A percentile compares a stretch with the other conserved stretches of the same genome.
These are phyloP conservation scores for Solanum bulbocastanum DNA, from an alignment of 257 asterid species.

Conservation along the genomic window DNA sequence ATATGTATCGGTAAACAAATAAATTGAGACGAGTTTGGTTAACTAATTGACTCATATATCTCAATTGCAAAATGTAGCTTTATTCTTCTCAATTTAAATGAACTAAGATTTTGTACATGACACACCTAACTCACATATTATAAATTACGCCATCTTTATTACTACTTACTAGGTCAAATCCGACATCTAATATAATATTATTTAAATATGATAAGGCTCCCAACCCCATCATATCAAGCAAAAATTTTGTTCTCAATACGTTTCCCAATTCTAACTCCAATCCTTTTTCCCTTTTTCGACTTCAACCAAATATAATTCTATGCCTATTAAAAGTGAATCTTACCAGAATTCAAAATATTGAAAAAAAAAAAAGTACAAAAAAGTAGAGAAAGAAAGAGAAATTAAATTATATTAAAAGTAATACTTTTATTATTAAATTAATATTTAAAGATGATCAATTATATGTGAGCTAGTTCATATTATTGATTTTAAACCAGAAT, in stretches of 20 bases:
- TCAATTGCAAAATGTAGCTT: neutral
- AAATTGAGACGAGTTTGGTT: neutral
- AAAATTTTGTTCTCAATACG: too few species aligned
- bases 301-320: neutral
- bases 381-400: neutral
- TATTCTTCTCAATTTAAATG: neutral
- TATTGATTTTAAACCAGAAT: too few species aligned
- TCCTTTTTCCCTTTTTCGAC: neutral
- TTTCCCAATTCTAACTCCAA: neutral
- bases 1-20: neutral
- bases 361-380: too few species aligned
- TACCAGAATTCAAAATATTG: neutral
- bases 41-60: neutral
- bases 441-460: neutral
- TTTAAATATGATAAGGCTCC: neutral
- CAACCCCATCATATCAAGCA: neutral
- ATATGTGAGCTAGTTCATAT: neutral
- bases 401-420: neutral
- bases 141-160: too few species aligned
- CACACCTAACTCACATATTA: neutral
- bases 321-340: neutral
- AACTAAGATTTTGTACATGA: too few species aligned
- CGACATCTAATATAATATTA: neutral
- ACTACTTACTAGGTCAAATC: neutral
- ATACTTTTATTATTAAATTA: neutral